Base-by-base conservation (phyloP, 164 flowering plant genomes). In the Vitis labrusca region DNA sequence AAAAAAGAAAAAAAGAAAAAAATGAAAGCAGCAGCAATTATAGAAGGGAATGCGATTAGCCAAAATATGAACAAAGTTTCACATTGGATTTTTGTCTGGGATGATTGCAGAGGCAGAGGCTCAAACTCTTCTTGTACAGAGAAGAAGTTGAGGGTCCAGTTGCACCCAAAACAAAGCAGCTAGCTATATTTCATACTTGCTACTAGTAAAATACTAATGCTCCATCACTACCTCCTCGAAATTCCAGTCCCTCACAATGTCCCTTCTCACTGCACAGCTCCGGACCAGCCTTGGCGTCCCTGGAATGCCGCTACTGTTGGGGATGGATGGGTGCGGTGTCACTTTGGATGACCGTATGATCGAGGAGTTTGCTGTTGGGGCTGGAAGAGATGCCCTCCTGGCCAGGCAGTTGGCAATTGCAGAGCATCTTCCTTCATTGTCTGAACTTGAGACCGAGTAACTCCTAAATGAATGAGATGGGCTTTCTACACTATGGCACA, bases 391-490 rank as follows among this genome's bases (percentile, higher is more conserved):
- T 19, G 74, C 50, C 72, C 70, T 85, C 78, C 82, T 71, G 37
- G 75, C 70, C 76, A 88, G 72, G 81, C 95, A 93, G 76, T 71
- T 85, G 16, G 85, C 85, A 9, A 91, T 83, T 6, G 86, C 81
- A 10, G 91, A 83, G 65, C 98, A 93, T 70, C 97, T 79, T 49
- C 92, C 95, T 8, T 90, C 97, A 37, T 83, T 85, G 52, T 93
- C 97, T 61, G 91, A 88, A 59, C 97, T 88, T 32, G 98, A 37
- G 90, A 55, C 86, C 88, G 95, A 91, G 83, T 88, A 93, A 69
- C 97, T 93, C 78, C 97, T 84, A 70, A 91, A 91, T 11, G 98
- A 93, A 63, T 90, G 97, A 3, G 98, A 88, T 32, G 98, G 98
- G 65, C 98, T 93, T 58, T 91, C 97, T 51, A 88, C 93, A 51